phyloP scores from a whole-genome alignment of 306 rosid species.

The Acacia acuminata region DNA sequence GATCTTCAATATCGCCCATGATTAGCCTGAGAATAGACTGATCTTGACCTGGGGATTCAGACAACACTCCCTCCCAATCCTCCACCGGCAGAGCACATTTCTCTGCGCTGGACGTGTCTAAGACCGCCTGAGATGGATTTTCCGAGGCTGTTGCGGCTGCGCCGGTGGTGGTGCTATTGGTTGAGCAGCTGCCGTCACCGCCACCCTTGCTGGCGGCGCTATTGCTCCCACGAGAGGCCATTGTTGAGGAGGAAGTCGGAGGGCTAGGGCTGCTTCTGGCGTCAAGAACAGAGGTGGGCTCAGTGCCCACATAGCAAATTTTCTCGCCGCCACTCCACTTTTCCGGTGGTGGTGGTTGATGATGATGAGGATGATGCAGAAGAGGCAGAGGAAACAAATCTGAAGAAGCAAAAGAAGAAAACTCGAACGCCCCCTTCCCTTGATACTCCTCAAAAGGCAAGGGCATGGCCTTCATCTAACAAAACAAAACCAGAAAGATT shows the following conservation, averaged over 20 bases:
- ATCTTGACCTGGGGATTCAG: slow-evolving; percentile 73
- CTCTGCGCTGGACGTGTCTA: slow-evolving; percentile 39
- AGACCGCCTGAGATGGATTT: slow-evolving; percentile 33
- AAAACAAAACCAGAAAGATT: slow-evolving; percentile 37
- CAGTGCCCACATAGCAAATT: slow-evolving; percentile 68
- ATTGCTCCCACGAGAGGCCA: slow-evolving; percentile 52
- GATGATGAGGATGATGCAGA: neutral
- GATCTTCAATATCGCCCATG: slow-evolving; percentile 92
- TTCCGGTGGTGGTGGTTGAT: neutral
- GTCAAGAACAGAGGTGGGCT: slow-evolving; percentile 57
- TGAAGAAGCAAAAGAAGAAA: slow-evolving; percentile 40
- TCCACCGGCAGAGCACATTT: slow-evolving; percentile 79
- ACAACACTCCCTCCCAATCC: slow-evolving; percentile 82
- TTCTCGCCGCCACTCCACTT: neutral
- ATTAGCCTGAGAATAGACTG: slow-evolving; percentile 80
- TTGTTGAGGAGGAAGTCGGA: slow-evolving; percentile 80
- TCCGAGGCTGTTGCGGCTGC: slow-evolving; percentile 34
- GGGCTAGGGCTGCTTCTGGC: slow-evolving; percentile 74
- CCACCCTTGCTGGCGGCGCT: neutral
- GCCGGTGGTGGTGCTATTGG: slow-evolving; percentile 34
- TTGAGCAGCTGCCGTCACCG: slow-evolving; percentile 16
- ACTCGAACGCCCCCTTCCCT: slow-evolving; percentile 89
- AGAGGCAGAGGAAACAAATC: slow-evolving; percentile 41
- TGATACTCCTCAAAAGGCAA: slow-evolving; percentile 79
- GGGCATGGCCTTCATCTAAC: slow-evolving; percentile 99